Evolutionary conservation across 768 basidiomycete genomes (phyloP), one percentile per base, ranked within the genome.

Genomic region (Russula compacta): DNA sequence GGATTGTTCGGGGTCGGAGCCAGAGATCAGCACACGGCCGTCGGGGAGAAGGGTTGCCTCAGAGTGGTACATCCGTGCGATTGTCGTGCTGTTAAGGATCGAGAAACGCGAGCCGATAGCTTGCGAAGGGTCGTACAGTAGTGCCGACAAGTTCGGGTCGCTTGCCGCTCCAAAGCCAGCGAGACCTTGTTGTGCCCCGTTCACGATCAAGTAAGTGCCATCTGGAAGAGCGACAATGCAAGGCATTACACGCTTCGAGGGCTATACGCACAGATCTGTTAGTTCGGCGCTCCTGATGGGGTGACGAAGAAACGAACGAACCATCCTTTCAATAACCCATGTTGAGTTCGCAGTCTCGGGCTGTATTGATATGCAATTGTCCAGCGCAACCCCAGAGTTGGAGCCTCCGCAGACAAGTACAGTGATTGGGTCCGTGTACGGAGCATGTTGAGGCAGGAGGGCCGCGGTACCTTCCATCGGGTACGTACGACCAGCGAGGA

Each of bases 241-340:
- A 2, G 86, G 74, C 84, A 92, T 85, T 15, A 91, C 89, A 60
- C 89, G 83, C 61, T 77, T 77, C 1, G 83, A 85, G 6, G 85
- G 86, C 86, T 87, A 59, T 1, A 60, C 38, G 54, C 40, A 53
- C 56, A 0, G 8, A 44, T 14, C 5, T 8, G 36, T 32, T 42
- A 32, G 38, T 44, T 35, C 7, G 32, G 36, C 11, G 29, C 47
- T 12, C 32, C 19, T 33, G 2, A 44, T 21, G 17, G 42, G 29
- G 33, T 4, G n/a, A 21, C 29, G 6, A 21, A 9, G 17, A 9
- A 42, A 39, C 15, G 47, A 9, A 72, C 83, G 48, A 40, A 88
- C 89, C 89, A 91, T 91, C 54, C 89, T 81, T 69, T 92, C 89
- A 9, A 91, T 43, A 0, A 77, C 77, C 89, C 89, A 92, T 0